These are phyloP conservation scores for Salix exigua DNA, from an alignment of 345 rosid species.

Conservation along the genomic window DNA sequence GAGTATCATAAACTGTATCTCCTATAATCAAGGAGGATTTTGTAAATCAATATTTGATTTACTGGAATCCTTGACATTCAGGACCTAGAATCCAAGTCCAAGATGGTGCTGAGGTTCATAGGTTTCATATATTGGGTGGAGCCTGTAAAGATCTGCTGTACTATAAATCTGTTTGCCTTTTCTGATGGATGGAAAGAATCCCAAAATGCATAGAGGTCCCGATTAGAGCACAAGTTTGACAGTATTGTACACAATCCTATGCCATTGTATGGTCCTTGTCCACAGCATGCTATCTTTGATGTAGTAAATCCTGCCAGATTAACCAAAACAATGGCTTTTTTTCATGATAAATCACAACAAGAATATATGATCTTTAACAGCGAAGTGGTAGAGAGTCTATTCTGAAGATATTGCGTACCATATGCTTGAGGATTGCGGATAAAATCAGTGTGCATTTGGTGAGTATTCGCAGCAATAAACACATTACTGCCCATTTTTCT, in stretches of 20 bases:
- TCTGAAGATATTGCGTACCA: not conserved
- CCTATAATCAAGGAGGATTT: too few relatives aligned
- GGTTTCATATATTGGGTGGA: constrained; percentile 61
- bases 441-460: constrained; percentile 35
- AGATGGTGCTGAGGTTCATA: constrained; percentile 66
- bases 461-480: constrained; percentile 41
- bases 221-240: constrained; percentile 18
- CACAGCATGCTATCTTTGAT: constrained; percentile 21
- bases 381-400: too few relatives aligned
- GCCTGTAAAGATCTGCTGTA: constrained; percentile 44
- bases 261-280: constrained; percentile 23
- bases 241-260: constrained; percentile 14
- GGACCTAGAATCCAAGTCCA: constrained; percentile 48
- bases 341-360: not conserved
- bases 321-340: not conserved
- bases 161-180: constrained; percentile 62
- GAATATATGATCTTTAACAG: too few relatives aligned
- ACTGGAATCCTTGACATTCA: not conserved
- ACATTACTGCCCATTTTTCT: constrained; percentile 17
- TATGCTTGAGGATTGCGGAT: constrained; percentile 13
- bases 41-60: too few relatives aligned
- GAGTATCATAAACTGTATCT: too few relatives aligned
- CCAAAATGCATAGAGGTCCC: constrained; percentile 19
- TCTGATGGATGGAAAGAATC: constrained; percentile 72
- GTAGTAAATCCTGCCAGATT: constrained; percentile 16